These are phyloP conservation scores for Cotoneaster glaucophyllus DNA, from an alignment of 306 rosid genomes.

Conservation along the genomic window DNA sequence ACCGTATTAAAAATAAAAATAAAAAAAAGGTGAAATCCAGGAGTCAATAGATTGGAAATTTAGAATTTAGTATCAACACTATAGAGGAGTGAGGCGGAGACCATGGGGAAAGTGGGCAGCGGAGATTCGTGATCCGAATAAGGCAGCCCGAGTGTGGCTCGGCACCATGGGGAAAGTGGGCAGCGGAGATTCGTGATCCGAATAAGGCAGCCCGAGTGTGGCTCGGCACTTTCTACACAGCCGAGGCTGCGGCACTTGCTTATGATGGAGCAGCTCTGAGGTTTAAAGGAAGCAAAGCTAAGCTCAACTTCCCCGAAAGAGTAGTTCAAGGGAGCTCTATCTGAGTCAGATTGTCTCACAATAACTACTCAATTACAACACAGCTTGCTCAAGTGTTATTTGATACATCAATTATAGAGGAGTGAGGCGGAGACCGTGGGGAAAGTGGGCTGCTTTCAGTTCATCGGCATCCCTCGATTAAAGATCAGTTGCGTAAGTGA, in stretches of 20 bases:
- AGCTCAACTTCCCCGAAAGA: conserved; percentile 81
- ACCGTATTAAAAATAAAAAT: too few relatives aligned
- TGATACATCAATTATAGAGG: too few relatives aligned
- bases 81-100: conserved; percentile 90
- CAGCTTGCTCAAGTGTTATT: too few relatives aligned
- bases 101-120: conserved; percentile 96
- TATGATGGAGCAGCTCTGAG: conserved; percentile 81
- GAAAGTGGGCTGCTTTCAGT: too few relatives aligned
- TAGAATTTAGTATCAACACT: conserved; percentile 38
- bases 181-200: conserved; percentile 86
- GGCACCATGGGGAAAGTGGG: conserved; percentile 99
- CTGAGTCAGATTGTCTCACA: not conserved
- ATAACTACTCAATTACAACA: not conserved
- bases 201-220: conserved; percentile 74
- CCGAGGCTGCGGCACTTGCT: conserved; percentile 79
- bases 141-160: conserved; percentile 81
- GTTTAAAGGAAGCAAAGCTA: conserved; percentile 93
- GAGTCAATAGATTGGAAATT: too few relatives aligned
- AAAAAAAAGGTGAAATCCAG: too few relatives aligned
- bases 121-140: conserved; percentile 80
- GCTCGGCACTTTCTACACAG: conserved; percentile 83
- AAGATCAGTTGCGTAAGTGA: too few relatives aligned
- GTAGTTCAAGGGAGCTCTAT: conserved; percentile 47
- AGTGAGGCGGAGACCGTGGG: too few relatives aligned
- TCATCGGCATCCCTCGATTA: too few relatives aligned